These are phyloP conservation scores for Verticillium zaregamsianum DNA, from an alignment of 2,329 filamentous ascomycete genomes.

Conservation along the genomic window DNA sequence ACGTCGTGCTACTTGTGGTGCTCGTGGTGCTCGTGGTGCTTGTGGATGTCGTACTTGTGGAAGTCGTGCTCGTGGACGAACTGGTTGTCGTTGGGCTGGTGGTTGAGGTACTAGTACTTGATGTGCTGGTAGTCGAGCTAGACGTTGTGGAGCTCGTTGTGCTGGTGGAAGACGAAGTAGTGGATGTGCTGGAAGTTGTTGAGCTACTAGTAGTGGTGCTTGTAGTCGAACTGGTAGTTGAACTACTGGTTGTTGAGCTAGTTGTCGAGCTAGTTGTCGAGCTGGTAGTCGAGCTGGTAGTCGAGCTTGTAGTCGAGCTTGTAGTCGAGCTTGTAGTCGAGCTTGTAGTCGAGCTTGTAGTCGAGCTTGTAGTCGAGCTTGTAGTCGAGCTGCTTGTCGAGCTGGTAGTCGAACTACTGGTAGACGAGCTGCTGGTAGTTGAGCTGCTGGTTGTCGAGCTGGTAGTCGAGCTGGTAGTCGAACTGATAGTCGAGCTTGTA, in stretches of 20 bases:
- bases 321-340: too few relatives aligned
- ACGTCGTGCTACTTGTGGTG: background rate
- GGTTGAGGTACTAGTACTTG: too few relatives aligned
- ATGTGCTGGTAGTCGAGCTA: background rate
- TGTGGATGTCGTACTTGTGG: background rate
- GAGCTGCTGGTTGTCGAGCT: background rate
- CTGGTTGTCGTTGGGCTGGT: background rate
- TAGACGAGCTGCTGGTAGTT: background rate
- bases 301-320: background rate
- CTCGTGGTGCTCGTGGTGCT: background rate
- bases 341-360: background rate
- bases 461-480: background rate
- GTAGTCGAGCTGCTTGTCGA: too few relatives aligned
- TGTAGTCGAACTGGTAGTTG: background rate
- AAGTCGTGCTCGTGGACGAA: background rate
- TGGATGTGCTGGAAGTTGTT: background rate
- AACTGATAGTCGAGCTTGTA: background rate
- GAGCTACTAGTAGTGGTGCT: background rate
- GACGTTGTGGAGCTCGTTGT: background rate
- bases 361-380: background rate
- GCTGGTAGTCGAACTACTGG: too few relatives aligned
- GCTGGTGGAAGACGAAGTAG: background rate
- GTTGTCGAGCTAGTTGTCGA: background rate
- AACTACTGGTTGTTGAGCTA: background rate
- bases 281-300: background rate